These are phyloP conservation scores for Parascedosporium putredinis DNA, from an alignment of 2,329 filamentous ascomycete species.

Conservation along the genomic window DNA sequence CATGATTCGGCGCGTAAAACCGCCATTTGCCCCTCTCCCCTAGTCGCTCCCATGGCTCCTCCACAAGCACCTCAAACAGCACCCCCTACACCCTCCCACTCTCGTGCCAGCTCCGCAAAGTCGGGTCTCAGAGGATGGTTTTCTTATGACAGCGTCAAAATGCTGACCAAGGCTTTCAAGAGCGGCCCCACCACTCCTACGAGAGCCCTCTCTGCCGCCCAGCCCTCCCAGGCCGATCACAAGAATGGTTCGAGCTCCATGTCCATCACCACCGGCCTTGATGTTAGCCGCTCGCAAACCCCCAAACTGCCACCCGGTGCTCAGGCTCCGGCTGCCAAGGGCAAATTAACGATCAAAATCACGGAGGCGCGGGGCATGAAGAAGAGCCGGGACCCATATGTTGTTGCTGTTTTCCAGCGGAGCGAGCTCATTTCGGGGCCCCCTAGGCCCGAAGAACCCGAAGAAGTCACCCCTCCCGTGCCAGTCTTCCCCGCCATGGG, in stretches of 20 bases:
- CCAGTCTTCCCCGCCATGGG: conserved; percentile 36
- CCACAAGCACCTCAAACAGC: conserved; percentile 38
- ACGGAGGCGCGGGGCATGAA: conserved; percentile 73
- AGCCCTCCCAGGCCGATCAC: conserved; percentile 37
- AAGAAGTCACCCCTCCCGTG: conserved; percentile 36
- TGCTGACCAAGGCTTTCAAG: conserved; percentile 90
- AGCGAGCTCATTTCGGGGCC: conserved; percentile 92
- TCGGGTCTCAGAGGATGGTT: conserved; percentile 31
- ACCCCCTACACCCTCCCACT: conserved; percentile 27
- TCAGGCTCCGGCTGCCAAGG: conserved; percentile 63
- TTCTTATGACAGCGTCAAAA: conserved; percentile 60
- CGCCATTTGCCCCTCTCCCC: conserved; percentile 7
- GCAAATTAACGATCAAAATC: conserved; percentile 84
- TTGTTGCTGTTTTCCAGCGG: conserved; percentile 92
- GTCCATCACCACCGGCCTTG: conserved; percentile 26
- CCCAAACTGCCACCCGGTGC: conserved; percentile 40
- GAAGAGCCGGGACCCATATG: conserved; percentile 80
- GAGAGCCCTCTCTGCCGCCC: conserved; percentile 64
- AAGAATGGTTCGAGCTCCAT: conserved; percentile 22
- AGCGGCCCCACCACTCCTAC: conserved; percentile 87
- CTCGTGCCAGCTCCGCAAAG: conserved; percentile 24
- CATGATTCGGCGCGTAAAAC: conserved; percentile 39
- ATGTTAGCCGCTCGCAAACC: conserved; percentile 42
- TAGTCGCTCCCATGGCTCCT: conserved; percentile 19
- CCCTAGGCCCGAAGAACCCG: conserved; percentile 55